Evolutionary conservation across 2,329 filamentous ascomycete species (phyloP).

Genomic region (Camillea tinctor): DNA sequence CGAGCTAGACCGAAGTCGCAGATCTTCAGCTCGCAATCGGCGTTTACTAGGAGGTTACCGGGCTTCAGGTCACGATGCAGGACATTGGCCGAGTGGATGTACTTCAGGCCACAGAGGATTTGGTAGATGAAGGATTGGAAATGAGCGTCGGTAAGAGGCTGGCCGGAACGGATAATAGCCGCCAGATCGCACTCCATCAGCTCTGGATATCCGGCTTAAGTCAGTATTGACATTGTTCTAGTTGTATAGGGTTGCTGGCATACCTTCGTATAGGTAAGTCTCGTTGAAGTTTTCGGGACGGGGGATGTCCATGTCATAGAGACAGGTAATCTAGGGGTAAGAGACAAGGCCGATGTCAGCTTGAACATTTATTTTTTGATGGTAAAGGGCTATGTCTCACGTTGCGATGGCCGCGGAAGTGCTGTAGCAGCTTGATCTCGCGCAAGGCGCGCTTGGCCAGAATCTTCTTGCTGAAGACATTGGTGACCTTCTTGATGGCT

Average conservation of each 20-base stretch:
- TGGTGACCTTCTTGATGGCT: slow-evolving; percentile 99
- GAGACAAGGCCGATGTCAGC: slow-evolving; percentile 30
- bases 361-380: not conserved
- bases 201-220: slow-evolving; percentile 54
- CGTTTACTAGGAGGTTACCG: slow-evolving; percentile 94
- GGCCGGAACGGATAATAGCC: slow-evolving; percentile 94
- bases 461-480: slow-evolving; percentile 99
- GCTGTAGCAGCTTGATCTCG: slow-evolving; percentile 97
- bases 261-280: slow-evolving; percentile 97
- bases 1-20: slow-evolving; percentile 95
- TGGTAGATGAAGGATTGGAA: slow-evolving; percentile 99
- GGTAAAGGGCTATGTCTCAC: slow-evolving; percentile 45
- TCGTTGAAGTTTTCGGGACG: slow-evolving; percentile 98
- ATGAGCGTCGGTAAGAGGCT: slow-evolving; percentile 95
- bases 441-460: slow-evolving; percentile 94
- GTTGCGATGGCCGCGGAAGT: slow-evolving; percentile 89
- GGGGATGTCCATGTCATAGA: slow-evolving; percentile 99
- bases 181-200: slow-evolving; percentile 99
- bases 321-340: slow-evolving; percentile 83
- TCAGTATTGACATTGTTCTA: slow-evolving; percentile 11
- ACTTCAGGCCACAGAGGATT: slow-evolving; percentile 97
- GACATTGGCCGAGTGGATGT: slow-evolving; percentile 98
- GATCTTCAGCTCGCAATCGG: slow-evolving; percentile 99
- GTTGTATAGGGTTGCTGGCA: slow-evolving; percentile 26
- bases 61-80: slow-evolving; percentile 96